Base-by-base conservation (phyloP, 2,329 filamentous ascomycete species). In the Scleromitrula shiraiana region DNA sequence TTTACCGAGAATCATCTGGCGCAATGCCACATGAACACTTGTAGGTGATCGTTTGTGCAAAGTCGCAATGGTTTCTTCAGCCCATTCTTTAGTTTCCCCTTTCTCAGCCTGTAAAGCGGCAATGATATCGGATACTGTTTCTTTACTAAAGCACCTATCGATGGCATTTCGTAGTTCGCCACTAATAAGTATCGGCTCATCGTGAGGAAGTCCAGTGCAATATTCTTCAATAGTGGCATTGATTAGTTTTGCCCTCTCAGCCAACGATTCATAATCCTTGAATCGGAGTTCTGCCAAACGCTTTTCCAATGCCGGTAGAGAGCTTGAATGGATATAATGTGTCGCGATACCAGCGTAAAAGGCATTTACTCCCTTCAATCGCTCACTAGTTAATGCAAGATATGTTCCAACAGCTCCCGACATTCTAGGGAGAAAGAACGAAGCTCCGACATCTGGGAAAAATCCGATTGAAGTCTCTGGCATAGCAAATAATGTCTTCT, bases 401-500 rank as follows among this genome's bases (percentile, higher is more conserved):
- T 97, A 98, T 17, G 87, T 95, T 49, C 93, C 93, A 48, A 95
- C 69, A 50, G 82, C 73, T 41, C 93, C 93, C 60, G 94, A 82
- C 74, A 98, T 82, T 54, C 89, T 78, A 14, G 93, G 88, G 46
- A 98, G 74, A 75, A 97, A 97, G 73, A 97, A 98, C 9, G 88
- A 94, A 26, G 85, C 94, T 52, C 93, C 93, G 41, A 98, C 93
- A 62, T 98, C 94, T 6, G 94, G 93, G 75, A 98, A 98, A 75
- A 97, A 96, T 32, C 93, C 93, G 63, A 98, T 98, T 7, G 82
- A 95, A 4, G 93, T 98, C 71, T 98, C 93, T 24, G 93, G 93
- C 93, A 98, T 98, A 58, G 94, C 90, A 62, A 98, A 97, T 40
- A 95, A 70, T 5, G 93, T 98, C 64, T 84, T 85, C 70, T 98